Base-by-base conservation (phyloP, 305 asterid species). In the Withania somnifera region DNA sequence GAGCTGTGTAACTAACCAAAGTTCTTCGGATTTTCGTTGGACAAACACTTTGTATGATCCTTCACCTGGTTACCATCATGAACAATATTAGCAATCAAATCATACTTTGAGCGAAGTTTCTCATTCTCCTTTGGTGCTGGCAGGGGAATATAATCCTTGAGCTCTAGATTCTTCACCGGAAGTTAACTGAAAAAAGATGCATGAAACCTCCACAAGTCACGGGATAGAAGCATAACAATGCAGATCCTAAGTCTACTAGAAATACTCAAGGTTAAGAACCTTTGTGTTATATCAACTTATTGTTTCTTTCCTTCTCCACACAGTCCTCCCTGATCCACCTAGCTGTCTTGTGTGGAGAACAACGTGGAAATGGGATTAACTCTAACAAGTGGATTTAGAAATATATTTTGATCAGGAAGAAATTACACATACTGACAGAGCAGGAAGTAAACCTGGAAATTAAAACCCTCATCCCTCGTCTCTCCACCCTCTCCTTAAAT, bases 51-150 rank as follows among this genome's bases (percentile, higher is more conserved):
- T 87, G 84, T 95, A 95, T 28, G 94, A 92, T 85, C 99, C 99
- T 90, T 91, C 99, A n/a, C 98, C 99, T 0, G 99, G 97, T 92
- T 94, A 34, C 99, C 99, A 83, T 95, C 98, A 82, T 95, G 99
- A 68, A 95, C 98, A 3, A 95, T 89, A 82, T 95, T 95, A 56
- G 94, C 95, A 79, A 95, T 95, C 84, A 95, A 85, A 85, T 95
- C 98, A 52, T 92, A 94, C 89, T 94, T 95, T 1, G 99, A 89
- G 40, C 95, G 87, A 81, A 91, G 50, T 84, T 84, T 95, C 75
- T 89, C 90, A n/a, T 90, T 90, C 67, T 83, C 93, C 76, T 84
- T 89, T 9, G 91, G 95, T 32, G 91, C 87, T 54, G 98, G 98
- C 28, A 93, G 93, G 77, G 98, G 98, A 87, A 95, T 93, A 86